A percentile compares a stretch with the other conserved stretches of the same genome.
These are phyloP conservation scores for Triticum dicoccoides DNA, from an alignment of 176 grass and related monocot genomes.

Conservation along the genomic window DNA sequence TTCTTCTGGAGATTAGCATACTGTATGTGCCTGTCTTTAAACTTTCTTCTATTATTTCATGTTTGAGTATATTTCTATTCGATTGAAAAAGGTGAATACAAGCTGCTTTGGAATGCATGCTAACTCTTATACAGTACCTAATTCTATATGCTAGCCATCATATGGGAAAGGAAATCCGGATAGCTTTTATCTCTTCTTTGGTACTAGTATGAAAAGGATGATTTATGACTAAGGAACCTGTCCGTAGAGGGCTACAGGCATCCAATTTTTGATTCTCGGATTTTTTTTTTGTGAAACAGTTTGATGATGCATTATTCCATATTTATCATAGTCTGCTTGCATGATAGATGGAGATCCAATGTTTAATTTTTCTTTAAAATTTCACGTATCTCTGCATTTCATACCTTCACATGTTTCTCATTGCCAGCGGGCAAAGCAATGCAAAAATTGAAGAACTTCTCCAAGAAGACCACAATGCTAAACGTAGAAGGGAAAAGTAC, in stretches of 20 bases:
- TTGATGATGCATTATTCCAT: background rate
- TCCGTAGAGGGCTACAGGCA: no score
- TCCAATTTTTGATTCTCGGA: background rate
- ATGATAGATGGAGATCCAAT: background rate
- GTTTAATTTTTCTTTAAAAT: background rate
- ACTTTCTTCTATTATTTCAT: background rate
- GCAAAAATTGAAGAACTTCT: constrained; percentile 88
- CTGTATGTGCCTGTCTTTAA: background rate
- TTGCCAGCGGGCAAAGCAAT: constrained; percentile 71
- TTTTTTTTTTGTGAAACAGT: background rate
- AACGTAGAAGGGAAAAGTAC: constrained; percentile 69
- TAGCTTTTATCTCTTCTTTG: background rate
- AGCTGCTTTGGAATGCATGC: background rate
- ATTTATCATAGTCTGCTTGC: background rate
- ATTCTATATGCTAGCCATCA: background rate
- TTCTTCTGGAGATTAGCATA: background rate
- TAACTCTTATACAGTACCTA: background rate
- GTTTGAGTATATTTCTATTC: background rate
- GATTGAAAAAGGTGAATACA: background rate
- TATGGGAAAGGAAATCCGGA: background rate
- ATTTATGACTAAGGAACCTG: background rate
- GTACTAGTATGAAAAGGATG: background rate
- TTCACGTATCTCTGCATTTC: background rate
- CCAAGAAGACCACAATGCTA: constrained; percentile 90
- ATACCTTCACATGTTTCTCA: constrained; percentile 14